Evolutionary conservation across 2,329 filamentous ascomycete species (phyloP).

Genomic region (Tricladium varicosporioides): DNA sequence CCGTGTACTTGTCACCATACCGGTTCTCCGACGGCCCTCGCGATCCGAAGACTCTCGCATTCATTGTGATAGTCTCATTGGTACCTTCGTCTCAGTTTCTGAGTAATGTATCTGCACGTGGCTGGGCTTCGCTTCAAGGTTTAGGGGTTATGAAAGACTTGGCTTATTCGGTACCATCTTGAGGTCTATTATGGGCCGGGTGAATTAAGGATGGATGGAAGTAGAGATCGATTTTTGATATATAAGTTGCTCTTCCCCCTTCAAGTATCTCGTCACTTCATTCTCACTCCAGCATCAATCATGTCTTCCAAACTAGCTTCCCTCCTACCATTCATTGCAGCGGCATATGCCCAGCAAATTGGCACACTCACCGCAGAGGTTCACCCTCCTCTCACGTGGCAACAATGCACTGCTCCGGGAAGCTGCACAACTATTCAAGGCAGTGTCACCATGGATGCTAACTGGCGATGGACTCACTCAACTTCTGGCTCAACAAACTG

Average conservation of each 20-base stretch:
- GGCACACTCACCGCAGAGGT: slow-evolving; percentile 45
- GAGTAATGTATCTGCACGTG: background rate
- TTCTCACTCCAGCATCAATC: background rate
- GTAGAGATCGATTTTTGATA: too few relatives aligned
- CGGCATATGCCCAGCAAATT: slow-evolving; percentile 45
- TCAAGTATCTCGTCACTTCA: background rate
- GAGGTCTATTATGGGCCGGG: too few relatives aligned
- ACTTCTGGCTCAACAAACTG: slow-evolving; percentile 37
- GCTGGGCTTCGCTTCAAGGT: background rate
- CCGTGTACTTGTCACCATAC: background rate
- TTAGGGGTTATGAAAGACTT: background rate
- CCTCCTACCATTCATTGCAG: slow-evolving; percentile 39
- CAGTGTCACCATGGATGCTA: slow-evolving; percentile 52
- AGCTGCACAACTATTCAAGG: slow-evolving; percentile 47
- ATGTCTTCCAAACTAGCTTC: slow-evolving; percentile 34
- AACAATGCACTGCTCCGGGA: slow-evolving; percentile 46
- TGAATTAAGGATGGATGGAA: too few relatives aligned
- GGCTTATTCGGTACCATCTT: background rate
- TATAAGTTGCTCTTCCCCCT: too few relatives aligned
- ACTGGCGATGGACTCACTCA: slow-evolving; percentile 57
- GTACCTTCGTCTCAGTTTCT: background rate
- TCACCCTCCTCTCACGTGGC: slow-evolving; percentile 52
- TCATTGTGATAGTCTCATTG: background rate
- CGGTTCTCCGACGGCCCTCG: background rate
- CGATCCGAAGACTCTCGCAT: background rate